Evolutionary conservation across 768 basidiomycete species (phyloP), one percentile per base, ranked within the genome.

Genomic region (Boletus speciosus): DNA sequence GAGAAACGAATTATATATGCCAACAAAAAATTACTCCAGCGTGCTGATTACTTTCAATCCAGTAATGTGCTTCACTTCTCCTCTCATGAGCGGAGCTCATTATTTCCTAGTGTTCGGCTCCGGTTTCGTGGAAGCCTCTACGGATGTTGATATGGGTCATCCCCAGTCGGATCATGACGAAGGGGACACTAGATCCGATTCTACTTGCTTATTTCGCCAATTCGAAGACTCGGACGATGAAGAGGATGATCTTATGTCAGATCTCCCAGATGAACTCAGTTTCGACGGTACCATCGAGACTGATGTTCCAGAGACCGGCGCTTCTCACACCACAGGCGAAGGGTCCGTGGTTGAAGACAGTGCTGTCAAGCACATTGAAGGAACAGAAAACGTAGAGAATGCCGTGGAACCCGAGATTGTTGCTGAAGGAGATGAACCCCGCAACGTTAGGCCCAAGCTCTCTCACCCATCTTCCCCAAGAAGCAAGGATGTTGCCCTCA

Each of bases 21-120:
- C 1, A 81, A 83, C 41, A 82, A 79, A 59, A 82, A 78, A 61
- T 63, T 94, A 40, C 75, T 94, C 7, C 74, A 77, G 58, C 73
- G 92, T 53, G 81, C 85, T 5, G 88, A 90, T 32, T 93, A 93
- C 67, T 93, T 93, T 61, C 74, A 83, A 52, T 81, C 82, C 5
- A 92, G 88, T 90, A 62, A 51, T 76, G 47, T 3, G 6, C 0
- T 42, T 15, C 38, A 5, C 15, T 36, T 21, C 27, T n/a, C 2
- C 10, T 46, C 32, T 42, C 31, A 4, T 9, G 5, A 31, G 9
- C 12, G 34, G 21, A 19, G 8, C 40, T 61, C 16, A 55, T 50
- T 34, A n/a, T 47, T 35, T 21, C 16, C 31, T 41, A 90, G 88
- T 90, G 89, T 89, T 90, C 62, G 73, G 73, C 49, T 82, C 88